Evolutionary conservation across 371 early-diverging fungal species (phyloP).

Genomic region (Mucor mucedo): DNA sequence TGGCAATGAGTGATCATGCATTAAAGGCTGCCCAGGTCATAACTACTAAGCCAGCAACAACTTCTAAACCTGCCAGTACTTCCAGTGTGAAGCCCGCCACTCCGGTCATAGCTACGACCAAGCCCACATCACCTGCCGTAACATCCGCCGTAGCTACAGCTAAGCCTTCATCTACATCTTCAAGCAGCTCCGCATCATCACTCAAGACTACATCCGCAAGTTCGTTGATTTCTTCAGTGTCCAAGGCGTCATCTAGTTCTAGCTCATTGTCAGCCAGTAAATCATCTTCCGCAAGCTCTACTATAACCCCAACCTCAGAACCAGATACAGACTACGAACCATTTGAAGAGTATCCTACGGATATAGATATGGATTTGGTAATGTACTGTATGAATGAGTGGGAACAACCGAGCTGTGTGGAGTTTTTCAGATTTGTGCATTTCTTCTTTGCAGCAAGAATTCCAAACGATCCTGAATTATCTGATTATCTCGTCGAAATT

Average conservation of each 20-base stretch:
- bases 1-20: not conserved
- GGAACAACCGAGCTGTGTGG: constrained; percentile 3
- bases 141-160: not conserved
- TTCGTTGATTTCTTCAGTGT: not conserved
- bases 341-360: not conserved
- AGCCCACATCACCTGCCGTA: not conserved
- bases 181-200: not conserved
- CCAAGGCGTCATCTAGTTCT: not conserved
- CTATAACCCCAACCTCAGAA: too few species aligned
- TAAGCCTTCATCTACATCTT: not conserved
- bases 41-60: not conserved
- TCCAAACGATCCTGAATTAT: constrained; percentile 5
- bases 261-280: not conserved
- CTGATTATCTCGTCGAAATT: constrained; percentile 3
- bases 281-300: not conserved
- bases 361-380: constrained; percentile 8
- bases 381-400: constrained; percentile 9
- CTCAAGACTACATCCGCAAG: not conserved
- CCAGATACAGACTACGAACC: not conserved
- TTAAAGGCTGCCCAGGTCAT: not conserved
- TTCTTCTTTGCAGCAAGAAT: constrained; percentile 13
- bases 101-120: not conserved
- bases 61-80: too few species aligned
- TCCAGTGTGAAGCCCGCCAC: too few species aligned
- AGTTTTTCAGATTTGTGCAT: constrained; percentile 6